These are phyloP conservation scores for Amanita inopinata DNA, from an alignment of 768 basidiomycete genomes.

Conservation along the genomic window DNA sequence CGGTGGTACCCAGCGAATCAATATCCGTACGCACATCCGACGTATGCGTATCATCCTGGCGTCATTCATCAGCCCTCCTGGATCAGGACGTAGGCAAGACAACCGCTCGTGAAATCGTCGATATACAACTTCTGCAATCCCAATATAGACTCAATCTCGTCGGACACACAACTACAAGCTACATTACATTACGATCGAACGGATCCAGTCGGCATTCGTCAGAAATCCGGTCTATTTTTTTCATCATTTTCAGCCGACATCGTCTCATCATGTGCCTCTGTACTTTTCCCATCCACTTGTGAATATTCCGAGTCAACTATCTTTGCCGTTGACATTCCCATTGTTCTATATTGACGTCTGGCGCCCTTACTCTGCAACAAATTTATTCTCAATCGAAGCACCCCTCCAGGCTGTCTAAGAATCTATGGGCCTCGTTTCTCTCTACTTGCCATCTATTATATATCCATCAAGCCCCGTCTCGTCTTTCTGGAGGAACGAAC, in stretches of 20 bases:
- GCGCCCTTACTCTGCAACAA: neutral
- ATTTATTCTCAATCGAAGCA: neutral
- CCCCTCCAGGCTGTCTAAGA: neutral
- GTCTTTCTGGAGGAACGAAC: neutral
- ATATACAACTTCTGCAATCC: neutral
- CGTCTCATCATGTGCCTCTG: conserved; percentile 1
- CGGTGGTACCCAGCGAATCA: conserved; percentile 35
- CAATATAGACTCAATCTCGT: conserved; percentile 8
- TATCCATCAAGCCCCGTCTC: conserved; percentile 5
- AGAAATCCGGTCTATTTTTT: conserved; percentile 5
- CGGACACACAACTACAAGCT: conserved; percentile 13
- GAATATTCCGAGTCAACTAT: conserved; percentile 6
- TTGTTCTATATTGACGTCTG: conserved; percentile 6
- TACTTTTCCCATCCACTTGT: conserved; percentile 7
- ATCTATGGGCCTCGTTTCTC: conserved; percentile 10
- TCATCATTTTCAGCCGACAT: neutral
- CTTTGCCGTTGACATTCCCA: conserved; percentile 6
- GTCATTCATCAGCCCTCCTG: conserved; percentile 17
- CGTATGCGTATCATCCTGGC: conserved; percentile 10
- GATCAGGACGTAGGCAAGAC: conserved; percentile 34
- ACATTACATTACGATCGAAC: conserved; percentile 17
- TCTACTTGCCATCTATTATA: conserved; percentile 9
- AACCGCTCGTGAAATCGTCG: no score
- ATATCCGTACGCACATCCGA: conserved; percentile 32
- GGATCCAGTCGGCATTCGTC: conserved; percentile 1